Conservation (phyloP, 169 alveolate species). For the Eimeria falciformis region DNA sequence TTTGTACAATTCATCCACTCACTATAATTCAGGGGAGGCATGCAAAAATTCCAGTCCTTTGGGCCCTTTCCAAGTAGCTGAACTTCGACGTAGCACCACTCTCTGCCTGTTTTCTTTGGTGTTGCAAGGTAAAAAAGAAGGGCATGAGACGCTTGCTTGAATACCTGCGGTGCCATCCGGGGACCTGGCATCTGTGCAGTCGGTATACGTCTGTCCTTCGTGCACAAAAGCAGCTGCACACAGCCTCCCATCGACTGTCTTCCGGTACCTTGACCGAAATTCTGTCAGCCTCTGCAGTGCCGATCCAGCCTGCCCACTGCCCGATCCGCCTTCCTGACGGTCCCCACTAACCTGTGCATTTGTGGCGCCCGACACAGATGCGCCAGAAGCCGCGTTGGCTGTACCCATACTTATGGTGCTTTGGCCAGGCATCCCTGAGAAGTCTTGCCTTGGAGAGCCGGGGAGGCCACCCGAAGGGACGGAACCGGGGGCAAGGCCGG, state of each 20-base stretch:
- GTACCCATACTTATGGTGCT: not conserved
- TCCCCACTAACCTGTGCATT: not conserved
- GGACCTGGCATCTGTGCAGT: constrained; percentile 91
- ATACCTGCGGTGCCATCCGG: constrained; percentile 93
- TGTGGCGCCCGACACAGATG: not conserved
- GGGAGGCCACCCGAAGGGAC: not conserved
- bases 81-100: constrained; percentile 94
- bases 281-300: constrained; percentile 87
- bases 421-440: not conserved
- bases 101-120: constrained; percentile 87
- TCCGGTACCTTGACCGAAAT: constrained; percentile 88
- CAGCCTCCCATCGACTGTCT: constrained; percentile 91
- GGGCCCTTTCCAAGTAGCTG: constrained; percentile 90
- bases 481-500: not conserved
- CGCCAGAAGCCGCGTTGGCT: not conserved
- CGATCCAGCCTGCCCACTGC: constrained; percentile 71
- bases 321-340: not conserved
- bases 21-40: constrained; percentile 61
- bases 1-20: not conserved
- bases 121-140: not conserved
- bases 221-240: constrained; percentile 94
- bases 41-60: constrained; percentile 86
- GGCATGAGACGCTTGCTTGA: not conserved
- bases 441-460: not conserved
- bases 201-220: constrained; percentile 91